Evolutionary conservation across 2,329 filamentous ascomycete genomes (phyloP).

Genomic region (Alternaria metachromatica): DNA sequence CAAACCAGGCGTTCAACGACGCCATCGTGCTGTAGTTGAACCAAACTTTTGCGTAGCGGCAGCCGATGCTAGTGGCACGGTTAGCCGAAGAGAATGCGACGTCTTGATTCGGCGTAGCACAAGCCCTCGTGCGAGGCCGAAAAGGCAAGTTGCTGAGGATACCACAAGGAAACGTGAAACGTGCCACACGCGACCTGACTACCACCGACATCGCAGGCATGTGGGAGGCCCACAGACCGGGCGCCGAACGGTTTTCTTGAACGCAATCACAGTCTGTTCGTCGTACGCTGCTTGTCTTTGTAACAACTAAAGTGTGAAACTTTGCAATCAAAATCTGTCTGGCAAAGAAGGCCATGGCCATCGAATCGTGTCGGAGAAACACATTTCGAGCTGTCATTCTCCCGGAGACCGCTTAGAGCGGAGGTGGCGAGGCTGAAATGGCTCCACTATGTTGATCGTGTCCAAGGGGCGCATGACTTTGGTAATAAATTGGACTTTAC

Average conservation of each 20-base stretch:
- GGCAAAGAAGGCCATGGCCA: neutral
- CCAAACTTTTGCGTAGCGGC: neutral
- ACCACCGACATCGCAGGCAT: neutral
- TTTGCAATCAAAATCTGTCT: neutral
- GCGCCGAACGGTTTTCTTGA: constrained; percentile 9
- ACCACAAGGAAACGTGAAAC: constrained; percentile 1
- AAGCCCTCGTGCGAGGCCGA: constrained; percentile 3
- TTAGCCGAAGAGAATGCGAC: constrained; percentile 1
- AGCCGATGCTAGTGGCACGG: neutral
- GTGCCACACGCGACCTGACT: constrained; percentile 12
- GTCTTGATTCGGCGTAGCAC: constrained; percentile 1
- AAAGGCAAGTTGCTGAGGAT: constrained; percentile 9
- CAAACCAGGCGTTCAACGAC: neutral
- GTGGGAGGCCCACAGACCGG: constrained; percentile 1
- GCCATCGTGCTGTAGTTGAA: neutral
- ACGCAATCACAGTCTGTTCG: neutral
- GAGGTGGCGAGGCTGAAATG: constrained; percentile 8
- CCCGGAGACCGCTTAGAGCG: constrained; percentile 5
- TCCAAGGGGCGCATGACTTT: constrained; percentile 17
- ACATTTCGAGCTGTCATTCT: constrained; percentile 1
- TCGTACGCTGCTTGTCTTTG: neutral
- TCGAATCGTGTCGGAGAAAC: neutral
- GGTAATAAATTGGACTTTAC: constrained; percentile 19
- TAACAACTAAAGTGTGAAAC: neutral
- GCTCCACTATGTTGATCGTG: constrained; percentile 16